Evolutionary conservation across 1,284 basidiomycete species (phyloP).

Genomic region (Pisolithus thermaeus): DNA sequence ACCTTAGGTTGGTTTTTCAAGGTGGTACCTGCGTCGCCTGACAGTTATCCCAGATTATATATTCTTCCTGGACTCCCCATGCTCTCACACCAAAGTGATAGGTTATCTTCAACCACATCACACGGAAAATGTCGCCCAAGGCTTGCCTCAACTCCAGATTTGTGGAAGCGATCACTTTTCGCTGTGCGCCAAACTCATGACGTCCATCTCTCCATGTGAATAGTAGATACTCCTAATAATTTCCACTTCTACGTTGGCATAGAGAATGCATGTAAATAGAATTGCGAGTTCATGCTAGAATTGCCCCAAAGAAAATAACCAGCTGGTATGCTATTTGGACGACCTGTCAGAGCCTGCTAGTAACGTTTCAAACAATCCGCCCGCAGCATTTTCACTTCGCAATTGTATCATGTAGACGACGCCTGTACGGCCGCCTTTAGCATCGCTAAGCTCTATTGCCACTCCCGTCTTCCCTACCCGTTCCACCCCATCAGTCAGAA

Average conservation of each 20-base stretch:
- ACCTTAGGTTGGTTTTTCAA: conserved; percentile 56
- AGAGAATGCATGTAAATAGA: neutral
- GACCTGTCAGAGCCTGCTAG: conserved; percentile 80
- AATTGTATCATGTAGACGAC: conserved; percentile 97
- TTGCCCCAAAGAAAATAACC: neutral
- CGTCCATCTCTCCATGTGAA: conserved; percentile 9
- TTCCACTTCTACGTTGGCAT: too few relatives aligned
- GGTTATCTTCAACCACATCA: conserved; percentile 63
- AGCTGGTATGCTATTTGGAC: conserved; percentile 4
- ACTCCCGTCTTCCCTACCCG: conserved; percentile 97
- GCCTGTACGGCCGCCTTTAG: conserved; percentile 81
- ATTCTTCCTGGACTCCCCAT: conserved; percentile 54
- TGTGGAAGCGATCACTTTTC: conserved; percentile 88
- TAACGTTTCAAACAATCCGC: conserved; percentile 82
- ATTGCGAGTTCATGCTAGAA: neutral
- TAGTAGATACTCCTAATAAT: too few relatives aligned
- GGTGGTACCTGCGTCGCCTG: neutral
- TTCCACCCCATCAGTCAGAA: conserved; percentile 94
- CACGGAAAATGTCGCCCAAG: conserved; percentile 60
- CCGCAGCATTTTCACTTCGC: conserved; percentile 82
- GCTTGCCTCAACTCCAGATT: conserved; percentile 75
- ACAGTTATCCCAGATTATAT: conserved; percentile 70
- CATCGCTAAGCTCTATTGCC: conserved; percentile 90
- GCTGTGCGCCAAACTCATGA: conserved; percentile 51
- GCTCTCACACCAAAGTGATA: conserved; percentile 40